Base-by-base conservation (phyloP, 768 basidiomycete species). In the Russula earlei region DNA sequence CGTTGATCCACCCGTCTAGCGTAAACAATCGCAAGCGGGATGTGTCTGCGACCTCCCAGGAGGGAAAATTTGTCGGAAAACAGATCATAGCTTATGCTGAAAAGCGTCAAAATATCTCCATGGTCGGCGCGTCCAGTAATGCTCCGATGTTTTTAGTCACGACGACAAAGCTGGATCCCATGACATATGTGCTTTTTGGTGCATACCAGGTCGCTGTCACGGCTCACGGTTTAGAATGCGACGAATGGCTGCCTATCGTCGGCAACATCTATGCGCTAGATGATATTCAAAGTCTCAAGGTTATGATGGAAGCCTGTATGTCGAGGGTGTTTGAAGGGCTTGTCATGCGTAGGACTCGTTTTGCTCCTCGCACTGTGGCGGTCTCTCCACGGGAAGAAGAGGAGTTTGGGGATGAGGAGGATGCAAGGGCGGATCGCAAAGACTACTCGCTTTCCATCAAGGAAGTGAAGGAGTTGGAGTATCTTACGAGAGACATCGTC, bases 141-240 rank as follows among this genome's bases (percentile, higher is more conserved):
- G 63, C 62, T 36, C 63, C 84, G 4, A 81, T 84, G 64, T 91
- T 80, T 48, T 74, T 95, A 20, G 78, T 91, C 47, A 82, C 78
- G 33, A 92, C 91, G 12, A 93, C 91, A 0, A 83, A 84, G 43
- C 72, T 97, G 24, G 91, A 95, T 66, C 87, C 88, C 9, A 75
- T 97, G 76, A 85, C 85, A 5, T 95, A 93, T 67, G 77, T 95
- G 68, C 75, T 97, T 11, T 95, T 97, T 63, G 94, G 93, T 6
- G 92, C 91, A 0, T 82, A 90, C 68, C 78, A 83, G 48, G 77
- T 93, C 29, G 71, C 80, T 57, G 81, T 87, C 40, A 80, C 80
- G 0, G 78, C 82, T 37, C 77, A 79, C 17, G 90, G 91, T 6
- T 68, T 97, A 48, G 84, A 86, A 64, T 93, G 91, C 65, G 94